These are phyloP conservation scores for Sutorius australiensis DNA, from an alignment of 768 basidiomycete genomes.

Conservation along the genomic window DNA sequence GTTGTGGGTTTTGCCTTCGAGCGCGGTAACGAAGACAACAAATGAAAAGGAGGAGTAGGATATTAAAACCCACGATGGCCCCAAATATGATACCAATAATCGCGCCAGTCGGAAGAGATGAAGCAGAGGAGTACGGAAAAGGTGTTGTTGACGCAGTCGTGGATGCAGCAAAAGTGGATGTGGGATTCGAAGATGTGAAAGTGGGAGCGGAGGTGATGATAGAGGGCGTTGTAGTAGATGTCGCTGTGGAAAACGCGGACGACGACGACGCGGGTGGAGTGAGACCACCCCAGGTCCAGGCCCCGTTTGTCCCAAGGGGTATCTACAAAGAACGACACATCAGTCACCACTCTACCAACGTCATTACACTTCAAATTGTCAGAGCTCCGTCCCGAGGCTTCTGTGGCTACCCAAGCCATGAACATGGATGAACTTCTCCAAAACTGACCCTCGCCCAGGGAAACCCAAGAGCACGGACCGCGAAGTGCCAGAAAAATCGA, in stretches of 20 bases:
- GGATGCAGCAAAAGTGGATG: slow-evolving; percentile 18
- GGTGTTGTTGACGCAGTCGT: slow-evolving; percentile 28
- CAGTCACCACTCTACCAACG: slow-evolving; percentile 9
- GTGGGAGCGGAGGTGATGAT: slow-evolving; percentile 28
- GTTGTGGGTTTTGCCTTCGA: slow-evolving; percentile 15
- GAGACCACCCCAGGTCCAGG: slow-evolving; percentile 75
- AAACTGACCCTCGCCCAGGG: neutral
- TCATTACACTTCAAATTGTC: slow-evolving; percentile 6
- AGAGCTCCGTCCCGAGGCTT: neutral
- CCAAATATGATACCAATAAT: slow-evolving; percentile 38
- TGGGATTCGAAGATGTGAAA: slow-evolving; percentile 14
- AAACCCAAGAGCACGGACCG: neutral
- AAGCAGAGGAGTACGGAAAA: slow-evolving; percentile 24
- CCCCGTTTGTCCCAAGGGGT: slow-evolving; percentile 57
- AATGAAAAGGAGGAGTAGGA: slow-evolving; percentile 47
- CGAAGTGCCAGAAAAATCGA: neutral
- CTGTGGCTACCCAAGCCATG: neutral
- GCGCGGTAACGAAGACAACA: slow-evolving; percentile 32
- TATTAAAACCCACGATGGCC: slow-evolving; percentile 54
- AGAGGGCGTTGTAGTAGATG: slow-evolving; percentile 27
- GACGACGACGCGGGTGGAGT: slow-evolving; percentile 53
- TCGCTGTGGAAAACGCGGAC: slow-evolving; percentile 22
- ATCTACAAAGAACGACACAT: slow-evolving; percentile 45
- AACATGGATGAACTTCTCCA: neutral
- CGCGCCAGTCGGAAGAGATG: slow-evolving; percentile 29